phyloP scores from a whole-genome alignment of 805 yeast genomes.

The Pichia heedii region DNA sequence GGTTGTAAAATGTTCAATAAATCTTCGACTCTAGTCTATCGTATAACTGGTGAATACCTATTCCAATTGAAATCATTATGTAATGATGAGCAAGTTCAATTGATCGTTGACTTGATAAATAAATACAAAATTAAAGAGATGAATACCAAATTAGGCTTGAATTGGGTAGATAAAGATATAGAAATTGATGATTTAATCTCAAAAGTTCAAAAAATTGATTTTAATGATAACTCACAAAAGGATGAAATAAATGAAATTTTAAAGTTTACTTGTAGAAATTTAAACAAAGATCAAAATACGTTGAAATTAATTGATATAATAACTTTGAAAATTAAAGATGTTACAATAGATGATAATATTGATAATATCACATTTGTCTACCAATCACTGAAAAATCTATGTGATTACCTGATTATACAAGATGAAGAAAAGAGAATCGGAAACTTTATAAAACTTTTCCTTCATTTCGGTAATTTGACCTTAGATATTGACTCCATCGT shows the following conservation, averaged over 20 bases:
- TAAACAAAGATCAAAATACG: too few relatives aligned
- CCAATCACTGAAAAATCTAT: not conserved
- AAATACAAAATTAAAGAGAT: not conserved
- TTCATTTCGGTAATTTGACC: constrained; percentile 28
- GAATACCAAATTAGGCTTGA: not conserved
- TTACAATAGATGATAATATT: constrained; percentile 4
- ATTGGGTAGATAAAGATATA: not conserved
- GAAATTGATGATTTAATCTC: not conserved
- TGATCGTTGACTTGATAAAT: not conserved
- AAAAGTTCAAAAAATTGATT: constrained; percentile 1
- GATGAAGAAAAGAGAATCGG: constrained; percentile 30
- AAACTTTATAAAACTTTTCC: constrained; percentile 39
- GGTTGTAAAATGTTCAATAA: constrained; percentile 10
- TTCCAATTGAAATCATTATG: not conserved
- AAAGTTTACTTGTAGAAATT: not conserved
- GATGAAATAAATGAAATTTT: not conserved
- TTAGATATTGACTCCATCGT: not conserved
- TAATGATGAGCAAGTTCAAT: not conserved
- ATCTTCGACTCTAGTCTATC: constrained; percentile 9
- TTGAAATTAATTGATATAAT: constrained; percentile 15
- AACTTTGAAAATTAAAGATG: constrained; percentile 13
- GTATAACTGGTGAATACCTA: constrained; percentile 4
- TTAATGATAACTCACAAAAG: constrained; percentile 5
- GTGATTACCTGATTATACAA: not conserved
- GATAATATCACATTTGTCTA: constrained; percentile 4